Evolutionary conservation across 129 eudicot species (phyloP).

Genomic region (Centaurea solstitialis): DNA sequence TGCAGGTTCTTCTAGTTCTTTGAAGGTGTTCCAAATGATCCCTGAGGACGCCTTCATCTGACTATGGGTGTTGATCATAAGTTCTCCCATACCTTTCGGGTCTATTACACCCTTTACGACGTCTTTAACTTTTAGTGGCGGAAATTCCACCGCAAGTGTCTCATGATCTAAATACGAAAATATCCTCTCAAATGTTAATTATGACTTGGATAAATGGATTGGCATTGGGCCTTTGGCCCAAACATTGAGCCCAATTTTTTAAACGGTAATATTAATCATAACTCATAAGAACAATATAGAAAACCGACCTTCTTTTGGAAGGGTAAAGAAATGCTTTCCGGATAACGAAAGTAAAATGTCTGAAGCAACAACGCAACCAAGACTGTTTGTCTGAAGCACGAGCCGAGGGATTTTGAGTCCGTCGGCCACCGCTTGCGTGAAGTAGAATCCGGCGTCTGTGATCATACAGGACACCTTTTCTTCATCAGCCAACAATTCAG

Average conservation of each 20-base stretch:
- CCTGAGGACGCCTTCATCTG: conserved; percentile 33
- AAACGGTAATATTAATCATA: no score
- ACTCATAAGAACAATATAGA: no score
- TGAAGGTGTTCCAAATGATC: conserved; percentile 39
- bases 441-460: conserved; percentile 46
- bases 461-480: conserved; percentile 52
- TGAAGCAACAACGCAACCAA: conserved; percentile 28
- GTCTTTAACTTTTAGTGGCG: conserved; percentile 42
- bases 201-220: not conserved
- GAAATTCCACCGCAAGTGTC: not conserved
- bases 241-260: not conserved
- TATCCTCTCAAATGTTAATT: not conserved
- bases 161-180: not conserved
- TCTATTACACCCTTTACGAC: not conserved
- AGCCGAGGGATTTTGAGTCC: conserved; percentile 41
- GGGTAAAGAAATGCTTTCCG: conserved; percentile 26
- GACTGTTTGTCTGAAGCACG: conserved; percentile 39
- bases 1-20: conserved; percentile 40
- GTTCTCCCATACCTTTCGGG: not conserved
- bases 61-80: conserved; percentile 12
- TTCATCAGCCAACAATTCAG: conserved; percentile 26
- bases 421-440: conserved; percentile 42
- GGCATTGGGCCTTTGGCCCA: not conserved
- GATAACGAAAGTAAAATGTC: conserved; percentile 15
- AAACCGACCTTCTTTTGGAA: conserved; percentile 24